phyloP scores from a whole-genome alignment of 129 eudicot species.

The Tagetes erecta region DNA sequence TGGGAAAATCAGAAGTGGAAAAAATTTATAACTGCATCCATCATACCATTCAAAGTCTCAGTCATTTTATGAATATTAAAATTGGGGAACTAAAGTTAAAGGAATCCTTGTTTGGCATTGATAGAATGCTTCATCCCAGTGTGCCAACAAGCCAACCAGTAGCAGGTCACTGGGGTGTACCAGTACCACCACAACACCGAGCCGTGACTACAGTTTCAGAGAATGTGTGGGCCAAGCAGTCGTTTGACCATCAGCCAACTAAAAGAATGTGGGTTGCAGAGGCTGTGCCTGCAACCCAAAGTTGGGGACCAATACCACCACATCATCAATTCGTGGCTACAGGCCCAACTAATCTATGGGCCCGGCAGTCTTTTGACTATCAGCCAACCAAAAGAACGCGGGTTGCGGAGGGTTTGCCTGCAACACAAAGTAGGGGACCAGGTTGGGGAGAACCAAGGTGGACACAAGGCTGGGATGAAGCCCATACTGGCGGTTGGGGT shows the following conservation, averaged over 20 bases:
- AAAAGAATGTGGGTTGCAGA: conserved; percentile 34
- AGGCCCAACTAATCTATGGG: not conserved
- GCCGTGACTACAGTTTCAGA: not conserved
- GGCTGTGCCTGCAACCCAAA: conserved; percentile 23
- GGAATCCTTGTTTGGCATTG: conserved; percentile 54
- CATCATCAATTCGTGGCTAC: conserved; percentile 10
- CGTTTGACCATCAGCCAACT: conserved; percentile 13
- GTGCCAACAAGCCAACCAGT: conserved; percentile 17
- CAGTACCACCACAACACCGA: conserved; percentile 21
- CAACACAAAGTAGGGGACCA: conserved; percentile 23
- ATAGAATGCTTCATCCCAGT: conserved; percentile 9
- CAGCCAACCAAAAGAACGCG: conserved; percentile 26
- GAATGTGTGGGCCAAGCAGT: not conserved
- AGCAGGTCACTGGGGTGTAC: conserved; percentile 20
- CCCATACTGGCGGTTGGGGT: not conserved
- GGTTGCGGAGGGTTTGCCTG: conserved; percentile 23
- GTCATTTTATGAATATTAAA: conserved; percentile 49
- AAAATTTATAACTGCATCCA: conserved; percentile 52
- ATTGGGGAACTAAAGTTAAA: conserved; percentile 43
- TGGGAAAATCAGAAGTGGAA: conserved; percentile 46
- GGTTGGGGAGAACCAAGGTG: conserved; percentile 24
- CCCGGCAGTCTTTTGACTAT: not conserved
- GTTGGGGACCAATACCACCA: conserved; percentile 16
- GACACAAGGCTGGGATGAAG: conserved; percentile 22
- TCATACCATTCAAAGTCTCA: conserved; percentile 36